Evolutionary conservation across 2,329 filamentous ascomycete genomes (phyloP), one percentile per base, ranked within the genome.

Genomic region (Hypoxylon sp.): DNA sequence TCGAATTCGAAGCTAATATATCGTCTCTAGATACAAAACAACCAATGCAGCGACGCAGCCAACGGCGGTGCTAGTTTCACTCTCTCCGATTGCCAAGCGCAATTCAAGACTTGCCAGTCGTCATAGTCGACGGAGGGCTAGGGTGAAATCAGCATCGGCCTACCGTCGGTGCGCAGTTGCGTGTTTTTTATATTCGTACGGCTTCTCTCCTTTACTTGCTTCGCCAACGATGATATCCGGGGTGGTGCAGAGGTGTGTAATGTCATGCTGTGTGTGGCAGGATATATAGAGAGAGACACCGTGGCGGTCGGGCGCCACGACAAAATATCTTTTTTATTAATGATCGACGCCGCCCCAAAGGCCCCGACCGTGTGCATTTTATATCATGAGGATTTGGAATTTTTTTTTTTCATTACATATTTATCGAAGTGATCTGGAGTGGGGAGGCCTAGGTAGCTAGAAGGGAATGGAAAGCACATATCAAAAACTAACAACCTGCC

Each of bases 11-110:
- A n/a, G 17, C 55, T 57, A 45, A 55, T 33, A 4, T n/a, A 29
- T 48, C 1, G 2, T 4, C n/a, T 8, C n/a, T n/a, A 60, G 58
- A 81, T 87, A 56, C 84, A 88, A 75, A 82, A 85, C 75, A 88
- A 87, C 66, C 73, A 71, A 3, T 89, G 87, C 67, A 76, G 81
- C 10, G 74, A 85, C 61, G 80, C 80, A 23, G 82, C 81, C 54
- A 88, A 88, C 71, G 66, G 74, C 10, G 82, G 84, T 47, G 64
- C 76, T 11, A 77, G 77, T 35, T 70, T 77, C 56, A 75, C 73
- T 3, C 72, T 81, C 23, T 61, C 68, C n/a, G 79, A 86, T 53
- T 89, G 86, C 75, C 76, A 81, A 60, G 67, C 74, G 3, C 86
- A 89, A 73, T 77, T 60, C 4, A 45, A 67, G 48, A 33, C 58